A percentile compares a stretch with the other conserved stretches of the same genome.
Evolutionary conservation across 129 eudicot genomes (phyloP).

Genomic region (Chrysanthemum lavandulifolium): DNA sequence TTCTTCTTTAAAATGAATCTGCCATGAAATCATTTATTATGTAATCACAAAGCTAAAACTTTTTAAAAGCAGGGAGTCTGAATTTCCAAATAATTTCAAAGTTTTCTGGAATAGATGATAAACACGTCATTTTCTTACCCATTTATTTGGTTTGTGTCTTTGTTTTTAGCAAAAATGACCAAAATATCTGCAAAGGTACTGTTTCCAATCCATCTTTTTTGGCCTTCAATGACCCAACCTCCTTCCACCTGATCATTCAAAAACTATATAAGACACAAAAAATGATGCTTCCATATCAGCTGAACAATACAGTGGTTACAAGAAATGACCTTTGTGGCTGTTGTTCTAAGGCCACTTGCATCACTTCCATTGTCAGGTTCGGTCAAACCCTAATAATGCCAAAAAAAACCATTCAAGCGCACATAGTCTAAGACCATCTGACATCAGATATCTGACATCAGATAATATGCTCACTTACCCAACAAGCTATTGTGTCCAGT

Average conservation of each 20-base stretch:
- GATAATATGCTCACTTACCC: constrained; percentile 56
- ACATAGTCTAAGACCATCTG: not conserved
- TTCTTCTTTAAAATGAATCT: constrained; percentile 81
- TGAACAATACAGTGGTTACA: not conserved
- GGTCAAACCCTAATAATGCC: constrained; percentile 63
- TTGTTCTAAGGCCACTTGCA: constrained; percentile 86
- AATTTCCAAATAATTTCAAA: too few relatives aligned
- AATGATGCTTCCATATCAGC: not conserved
- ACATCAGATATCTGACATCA: too few relatives aligned
- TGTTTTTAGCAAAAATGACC: constrained; percentile 85
- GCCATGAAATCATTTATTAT: constrained; percentile 20
- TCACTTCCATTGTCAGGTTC: constrained; percentile 99
- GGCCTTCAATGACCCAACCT: constrained; percentile 98
- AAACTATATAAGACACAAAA: not conserved
- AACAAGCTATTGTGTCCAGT: constrained; percentile 71
- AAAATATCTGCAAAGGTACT: constrained; percentile 97
- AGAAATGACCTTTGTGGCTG: constrained; percentile 74
- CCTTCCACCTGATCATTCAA: constrained; percentile 73
- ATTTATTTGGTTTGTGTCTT: constrained; percentile 80
- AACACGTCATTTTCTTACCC: constrained; percentile 47
- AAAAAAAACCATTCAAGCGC: not conserved
- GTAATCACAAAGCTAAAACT: not conserved
- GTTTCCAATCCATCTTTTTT: constrained; percentile 97
- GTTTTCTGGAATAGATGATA: too few relatives aligned
- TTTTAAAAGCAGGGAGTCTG: too few relatives aligned